Percentiles rank a stretch among this genome's conserved stretches.
Evolutionary conservation across 1,284 basidiomycete genomes (phyloP).

Genomic region (Phellinidium pouzarii): DNA sequence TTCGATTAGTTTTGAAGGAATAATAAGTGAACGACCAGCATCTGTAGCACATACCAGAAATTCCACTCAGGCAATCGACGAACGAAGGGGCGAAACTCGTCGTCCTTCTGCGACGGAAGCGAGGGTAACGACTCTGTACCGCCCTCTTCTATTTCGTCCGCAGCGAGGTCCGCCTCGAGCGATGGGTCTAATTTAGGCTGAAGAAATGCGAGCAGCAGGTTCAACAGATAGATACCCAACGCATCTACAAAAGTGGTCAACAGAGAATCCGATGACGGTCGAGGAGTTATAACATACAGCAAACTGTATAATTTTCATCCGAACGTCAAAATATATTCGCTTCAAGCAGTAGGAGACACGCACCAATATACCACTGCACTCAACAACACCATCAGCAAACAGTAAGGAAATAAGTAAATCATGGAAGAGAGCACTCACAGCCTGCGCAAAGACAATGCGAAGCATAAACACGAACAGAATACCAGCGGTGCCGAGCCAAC

Average conservation of each 20-base stretch:
- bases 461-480: slow-evolving; percentile 78
- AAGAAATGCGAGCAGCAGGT: slow-evolving; percentile 83
- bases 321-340: slow-evolving; percentile 20
- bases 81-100: slow-evolving; percentile 96
- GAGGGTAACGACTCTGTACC: slow-evolving; percentile 40
- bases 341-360: slow-evolving; percentile 23
- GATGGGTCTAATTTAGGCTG: slow-evolving; percentile 97
- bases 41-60: slow-evolving; percentile 76
- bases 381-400: slow-evolving; percentile 3
- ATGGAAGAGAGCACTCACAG: slow-evolving; percentile 52
- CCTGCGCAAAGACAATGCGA: slow-evolving; percentile 85
- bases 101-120: slow-evolving; percentile 65
- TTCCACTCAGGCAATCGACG: slow-evolving; percentile 94
- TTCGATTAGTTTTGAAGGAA: too few relatives aligned
- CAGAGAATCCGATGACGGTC: neutral
- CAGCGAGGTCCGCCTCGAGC: slow-evolving; percentile 85
- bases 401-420: slow-evolving; percentile 19
- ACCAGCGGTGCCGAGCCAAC: slow-evolving; percentile 81
- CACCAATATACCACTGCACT: slow-evolving; percentile 86
- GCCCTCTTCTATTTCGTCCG: slow-evolving; percentile 94
- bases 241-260: slow-evolving; percentile 51
- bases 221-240: slow-evolving; percentile 88
- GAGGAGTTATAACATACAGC: slow-evolving; percentile 44
- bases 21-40: neutral
- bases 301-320: slow-evolving; percentile 39